Percentiles rank a stretch among this genome's conserved stretches.
phyloP scores from a whole-genome alignment of 129 eudicot genomes.

The Daucus carota region DNA sequence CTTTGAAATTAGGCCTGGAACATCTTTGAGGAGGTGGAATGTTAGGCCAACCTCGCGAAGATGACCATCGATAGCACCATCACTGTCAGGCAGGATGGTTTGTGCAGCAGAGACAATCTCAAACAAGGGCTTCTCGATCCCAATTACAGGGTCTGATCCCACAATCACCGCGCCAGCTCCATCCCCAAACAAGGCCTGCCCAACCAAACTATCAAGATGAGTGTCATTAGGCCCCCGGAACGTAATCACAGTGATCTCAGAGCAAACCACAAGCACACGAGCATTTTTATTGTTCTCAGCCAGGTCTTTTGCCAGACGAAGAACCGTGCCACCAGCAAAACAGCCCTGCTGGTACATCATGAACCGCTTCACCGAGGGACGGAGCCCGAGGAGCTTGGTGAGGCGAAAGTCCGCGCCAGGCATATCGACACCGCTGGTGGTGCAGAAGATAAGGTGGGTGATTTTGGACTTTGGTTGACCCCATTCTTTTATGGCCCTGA shows the following conservation, averaged over 20 bases:
- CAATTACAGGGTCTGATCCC: constrained; percentile 35
- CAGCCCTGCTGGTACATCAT: constrained; percentile 67
- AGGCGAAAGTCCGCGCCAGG: constrained; percentile 57
- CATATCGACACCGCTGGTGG: constrained; percentile 42
- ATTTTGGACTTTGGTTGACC: constrained; percentile 42
- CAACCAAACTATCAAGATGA: constrained; percentile 51
- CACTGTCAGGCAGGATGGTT: constrained; percentile 43
- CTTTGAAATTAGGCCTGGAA: constrained; percentile 38
- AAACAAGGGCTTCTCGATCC: constrained; percentile 35
- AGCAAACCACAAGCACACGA: constrained; percentile 44
- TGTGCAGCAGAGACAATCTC: constrained; percentile 40
- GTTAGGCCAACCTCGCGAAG: constrained; percentile 39
- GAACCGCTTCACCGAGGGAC: constrained; percentile 44
- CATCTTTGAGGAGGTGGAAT: constrained; percentile 34
- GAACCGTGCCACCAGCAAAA: constrained; percentile 52
- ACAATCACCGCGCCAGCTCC: constrained; percentile 44
- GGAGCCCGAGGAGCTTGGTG: constrained; percentile 51
- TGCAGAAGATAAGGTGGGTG: constrained; percentile 47
- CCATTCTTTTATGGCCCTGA: constrained; percentile 44
- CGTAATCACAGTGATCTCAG: constrained; percentile 39
- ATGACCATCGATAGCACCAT: constrained; percentile 44
- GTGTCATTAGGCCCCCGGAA: constrained; percentile 51
- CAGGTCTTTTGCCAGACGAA: constrained; percentile 46
- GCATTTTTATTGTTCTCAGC: constrained; percentile 60
- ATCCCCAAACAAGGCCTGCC: constrained; percentile 63